Evolutionary conservation across 78 protist species (phyloP), one percentile per base, ranked within the genome.

Genomic region (Cavenderia fasciculata): DNA sequence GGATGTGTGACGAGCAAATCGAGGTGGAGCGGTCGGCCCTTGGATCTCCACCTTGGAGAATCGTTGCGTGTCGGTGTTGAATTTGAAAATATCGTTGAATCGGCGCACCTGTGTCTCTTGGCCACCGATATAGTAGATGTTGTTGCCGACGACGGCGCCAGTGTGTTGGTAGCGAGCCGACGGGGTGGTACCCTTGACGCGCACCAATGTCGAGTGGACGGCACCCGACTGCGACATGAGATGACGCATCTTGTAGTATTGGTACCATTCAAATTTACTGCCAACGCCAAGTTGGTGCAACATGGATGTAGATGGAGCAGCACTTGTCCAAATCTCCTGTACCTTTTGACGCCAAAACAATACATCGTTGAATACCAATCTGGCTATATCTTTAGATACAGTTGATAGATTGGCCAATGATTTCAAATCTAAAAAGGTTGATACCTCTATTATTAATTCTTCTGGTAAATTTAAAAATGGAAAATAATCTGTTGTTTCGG

Each of bases 161-260:
- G 93, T 62, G 68, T 72, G 70, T 74, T 75, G 88, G 74, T 74
- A 87, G n/a, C 93, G 69, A 34, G 93, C 65, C 8, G 86, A 23
- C 12, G 93, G 93, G 16, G 33, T 63, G 3, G 65, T 31, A 2
- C 93, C 93, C 7, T 40, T 36, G 4, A 38, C 36, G 3, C 61
- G 56, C 4, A 82, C 23, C 12, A 40, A 29, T 19, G 16, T 68
- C 18, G 90, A 82, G 31, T 33, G 14, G 12, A 82, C 61, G 16
- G 44, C 69, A 44, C 71, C 73, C 12, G 44, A 52, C 11, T 47
- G 14, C 12, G 34, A 12, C 5, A 38, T 19, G 0, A 68, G 27
- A 3, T 27, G 11, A 27, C 61, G 44, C 14, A 82, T 21, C 1
- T 82, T 76, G 31, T 57, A 82, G 73, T 82, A 82, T 21, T 68